Conservation (phyloP, 257 asterid genomes). For the Datura wrightii region DNA sequence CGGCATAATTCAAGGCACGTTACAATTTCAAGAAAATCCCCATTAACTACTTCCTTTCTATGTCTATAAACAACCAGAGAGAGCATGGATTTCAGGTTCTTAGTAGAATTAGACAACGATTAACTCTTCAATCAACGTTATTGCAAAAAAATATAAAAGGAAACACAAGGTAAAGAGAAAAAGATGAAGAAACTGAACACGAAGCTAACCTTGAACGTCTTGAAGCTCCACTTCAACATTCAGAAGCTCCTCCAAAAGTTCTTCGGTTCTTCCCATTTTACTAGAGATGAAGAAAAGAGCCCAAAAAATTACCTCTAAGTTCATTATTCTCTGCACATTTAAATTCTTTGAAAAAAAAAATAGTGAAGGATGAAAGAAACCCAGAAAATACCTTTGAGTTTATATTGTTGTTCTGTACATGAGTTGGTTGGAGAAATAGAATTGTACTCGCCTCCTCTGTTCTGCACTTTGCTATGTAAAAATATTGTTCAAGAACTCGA, state of each 20-base stretch:
- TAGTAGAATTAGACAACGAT: not conserved
- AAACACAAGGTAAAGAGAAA: not conserved
- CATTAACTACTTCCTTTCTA: not conserved
- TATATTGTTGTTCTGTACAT: not conserved
- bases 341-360: not conserved
- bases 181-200: not conserved
- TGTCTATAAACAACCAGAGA: not conserved
- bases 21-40: not conserved
- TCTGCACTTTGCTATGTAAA: not conserved
- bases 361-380: not conserved
- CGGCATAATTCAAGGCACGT: not conserved
- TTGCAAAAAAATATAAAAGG: not conserved
- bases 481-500: not conserved
- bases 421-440: not conserved
- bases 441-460: not conserved
- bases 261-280: constrained; percentile 68
- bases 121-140: not conserved
- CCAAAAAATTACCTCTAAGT: not conserved
- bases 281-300: not conserved
- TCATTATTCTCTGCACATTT: not conserved
- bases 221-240: constrained; percentile 83
- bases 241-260: constrained; percentile 73
- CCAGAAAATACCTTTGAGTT: not conserved
- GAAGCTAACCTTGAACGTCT: constrained; percentile 72
- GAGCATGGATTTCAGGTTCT: not conserved